Conservation (phyloP, 1,284 basidiomycete genomes). For the Irpex sp. region DNA sequence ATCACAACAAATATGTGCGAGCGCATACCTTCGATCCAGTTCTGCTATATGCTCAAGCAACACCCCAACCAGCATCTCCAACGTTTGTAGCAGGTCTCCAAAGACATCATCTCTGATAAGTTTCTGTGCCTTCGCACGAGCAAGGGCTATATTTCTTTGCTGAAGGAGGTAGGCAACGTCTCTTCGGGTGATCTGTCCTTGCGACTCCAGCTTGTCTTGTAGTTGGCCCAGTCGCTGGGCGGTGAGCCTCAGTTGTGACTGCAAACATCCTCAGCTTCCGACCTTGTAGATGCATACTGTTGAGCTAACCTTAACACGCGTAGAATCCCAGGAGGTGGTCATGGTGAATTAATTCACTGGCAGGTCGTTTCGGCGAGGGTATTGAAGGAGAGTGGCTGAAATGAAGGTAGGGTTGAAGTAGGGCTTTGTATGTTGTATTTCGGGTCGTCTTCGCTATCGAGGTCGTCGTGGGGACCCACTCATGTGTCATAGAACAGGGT, state of each 20-base stretch:
- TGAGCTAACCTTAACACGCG: slow-evolving; percentile 42
- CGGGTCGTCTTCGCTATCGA: background rate
- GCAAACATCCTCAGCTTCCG: background rate
- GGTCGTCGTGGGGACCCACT: background rate
- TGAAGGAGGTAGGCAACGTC: slow-evolving; percentile 66
- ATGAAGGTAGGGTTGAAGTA: background rate
- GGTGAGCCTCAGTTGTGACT: slow-evolving; percentile 63
- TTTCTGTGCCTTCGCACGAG: slow-evolving; percentile 66
- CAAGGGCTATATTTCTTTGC: slow-evolving; percentile 55
- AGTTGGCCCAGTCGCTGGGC: slow-evolving; percentile 64
- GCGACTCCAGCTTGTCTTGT: slow-evolving; percentile 64
- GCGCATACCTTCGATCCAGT: slow-evolving; percentile 45
- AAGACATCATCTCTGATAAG: slow-evolving; percentile 60
- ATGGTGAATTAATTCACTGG: slow-evolving; percentile 1
- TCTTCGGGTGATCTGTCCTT: slow-evolving; percentile 53
- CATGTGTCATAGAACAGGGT: background rate
- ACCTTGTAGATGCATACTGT: background rate
- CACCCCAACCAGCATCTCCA: slow-evolving; percentile 65
- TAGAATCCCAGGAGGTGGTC: slow-evolving; percentile 15
- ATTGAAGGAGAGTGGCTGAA: background rate
- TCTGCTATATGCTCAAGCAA: slow-evolving; percentile 56
- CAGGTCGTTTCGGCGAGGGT: background rate
- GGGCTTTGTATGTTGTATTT: background rate
- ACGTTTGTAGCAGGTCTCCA: slow-evolving; percentile 55
- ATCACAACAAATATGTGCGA: background rate